These are phyloP conservation scores for Beauveria rudraprayagi DNA, from an alignment of 2,329 filamentous ascomycete genomes.

Conservation along the genomic window DNA sequence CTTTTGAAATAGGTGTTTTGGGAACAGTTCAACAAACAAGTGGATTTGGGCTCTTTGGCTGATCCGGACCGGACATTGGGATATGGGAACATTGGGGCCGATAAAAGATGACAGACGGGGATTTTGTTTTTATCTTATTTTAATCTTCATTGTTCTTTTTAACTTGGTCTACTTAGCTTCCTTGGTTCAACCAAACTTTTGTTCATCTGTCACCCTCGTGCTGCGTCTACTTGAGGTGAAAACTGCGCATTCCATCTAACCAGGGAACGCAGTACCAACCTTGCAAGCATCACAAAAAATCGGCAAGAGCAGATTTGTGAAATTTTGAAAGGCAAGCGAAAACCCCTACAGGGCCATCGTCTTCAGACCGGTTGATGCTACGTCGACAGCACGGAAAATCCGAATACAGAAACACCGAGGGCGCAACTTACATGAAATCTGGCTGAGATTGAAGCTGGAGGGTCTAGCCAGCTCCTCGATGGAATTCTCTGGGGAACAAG, in stretches of 20 bases:
- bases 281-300: no score
- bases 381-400: neutral
- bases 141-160: neutral
- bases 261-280: no score
- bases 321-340: no score
- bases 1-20: slow-evolving; percentile 5
- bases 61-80: neutral
- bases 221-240: no score
- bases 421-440: neutral
- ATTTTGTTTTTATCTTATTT: neutral
- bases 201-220: no score
- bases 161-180: neutral
- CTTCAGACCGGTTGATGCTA: neutral
- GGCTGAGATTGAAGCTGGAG: neutral
- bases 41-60: neutral
- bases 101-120: neutral
- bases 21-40: neutral
- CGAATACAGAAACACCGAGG: neutral
- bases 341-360: neutral
- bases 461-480: no score
- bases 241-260: no score
- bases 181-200: neutral
- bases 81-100: neutral
- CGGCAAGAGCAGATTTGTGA: no score
- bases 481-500: neutral